Conservation (phyloP, 495 filamentous ascomycete genomes). For the Xylaria bambusicola region DNA sequence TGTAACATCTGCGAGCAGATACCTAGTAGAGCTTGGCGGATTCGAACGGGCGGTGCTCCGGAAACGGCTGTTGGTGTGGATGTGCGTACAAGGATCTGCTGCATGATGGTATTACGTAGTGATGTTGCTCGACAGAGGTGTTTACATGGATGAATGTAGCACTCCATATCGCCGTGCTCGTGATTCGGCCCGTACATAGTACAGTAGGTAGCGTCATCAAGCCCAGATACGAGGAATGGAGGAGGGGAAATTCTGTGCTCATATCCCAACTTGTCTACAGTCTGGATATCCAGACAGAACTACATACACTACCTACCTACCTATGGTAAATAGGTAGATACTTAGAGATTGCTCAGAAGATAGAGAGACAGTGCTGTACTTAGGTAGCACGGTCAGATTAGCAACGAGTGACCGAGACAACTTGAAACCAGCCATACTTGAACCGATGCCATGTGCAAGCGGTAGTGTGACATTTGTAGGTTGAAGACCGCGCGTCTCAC, state of each 20-base stretch:
- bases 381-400: no score
- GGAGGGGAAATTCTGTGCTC: slow-evolving; percentile 3
- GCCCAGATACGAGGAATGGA: slow-evolving; percentile 13
- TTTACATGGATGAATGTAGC: background rate
- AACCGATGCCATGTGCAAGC: no score
- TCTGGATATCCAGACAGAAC: background rate
- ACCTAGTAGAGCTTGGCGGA: background rate
- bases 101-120: slow-evolving; percentile 9
- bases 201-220: background rate
- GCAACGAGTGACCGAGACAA: no score
- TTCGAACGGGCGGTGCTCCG: background rate
- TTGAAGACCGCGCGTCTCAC: no score
- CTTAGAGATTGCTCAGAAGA: no score
- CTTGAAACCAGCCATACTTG: no score
- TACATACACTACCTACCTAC: background rate
- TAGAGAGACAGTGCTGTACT: no score
- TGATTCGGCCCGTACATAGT: slow-evolving; percentile 16
- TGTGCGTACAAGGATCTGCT: slow-evolving; percentile 4
- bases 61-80: background rate
- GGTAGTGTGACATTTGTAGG: no score
- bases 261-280: background rate
- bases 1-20: background rate
- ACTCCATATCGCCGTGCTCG: background rate
- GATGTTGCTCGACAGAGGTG: background rate
- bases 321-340: background rate